Conservation (phyloP, 1,139 yeast species). For the Debaryomyces psychrophilus region DNA sequence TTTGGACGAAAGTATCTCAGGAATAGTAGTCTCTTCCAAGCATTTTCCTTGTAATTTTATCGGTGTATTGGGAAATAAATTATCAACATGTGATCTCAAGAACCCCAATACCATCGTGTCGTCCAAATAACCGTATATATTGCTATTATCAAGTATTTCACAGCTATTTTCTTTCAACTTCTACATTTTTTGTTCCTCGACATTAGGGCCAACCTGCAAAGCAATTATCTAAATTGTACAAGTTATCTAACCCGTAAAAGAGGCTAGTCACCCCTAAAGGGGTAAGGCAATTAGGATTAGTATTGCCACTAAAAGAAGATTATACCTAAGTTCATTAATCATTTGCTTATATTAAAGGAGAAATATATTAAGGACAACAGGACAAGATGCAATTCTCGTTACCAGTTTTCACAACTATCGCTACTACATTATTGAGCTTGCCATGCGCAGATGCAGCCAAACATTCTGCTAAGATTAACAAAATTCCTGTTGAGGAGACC, state of each 20-base stretch:
- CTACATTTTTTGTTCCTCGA: background rate
- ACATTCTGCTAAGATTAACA: conserved; percentile 64
- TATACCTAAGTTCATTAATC: background rate
- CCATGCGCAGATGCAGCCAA: conserved; percentile 59
- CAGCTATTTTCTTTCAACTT: background rate
- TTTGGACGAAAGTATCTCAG: conserved; percentile 29
- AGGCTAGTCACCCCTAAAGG: conserved; percentile 6
- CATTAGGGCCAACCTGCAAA: background rate
- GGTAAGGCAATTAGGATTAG: background rate
- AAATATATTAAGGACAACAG: background rate
- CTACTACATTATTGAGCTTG: conserved; percentile 53
- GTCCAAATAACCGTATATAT: background rate
- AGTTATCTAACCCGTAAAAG: conserved; percentile 5
- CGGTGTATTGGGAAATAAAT: conserved; percentile 31
- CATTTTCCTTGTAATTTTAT: conserved; percentile 19
- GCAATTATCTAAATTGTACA: background rate
- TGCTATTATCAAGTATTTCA: background rate
- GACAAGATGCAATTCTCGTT: conserved; percentile 36
- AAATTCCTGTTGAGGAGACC: conserved; percentile 63
- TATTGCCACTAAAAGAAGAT: conserved; percentile 4
- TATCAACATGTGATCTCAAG: conserved; percentile 32
- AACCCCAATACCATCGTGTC: conserved; percentile 14
- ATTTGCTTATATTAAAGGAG: background rate
- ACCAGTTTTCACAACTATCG: conserved; percentile 49
- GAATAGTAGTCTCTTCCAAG: conserved; percentile 19